Conservation (phyloP, 352 stramenopile genomes). For the Phytopythium litorale region DNA sequence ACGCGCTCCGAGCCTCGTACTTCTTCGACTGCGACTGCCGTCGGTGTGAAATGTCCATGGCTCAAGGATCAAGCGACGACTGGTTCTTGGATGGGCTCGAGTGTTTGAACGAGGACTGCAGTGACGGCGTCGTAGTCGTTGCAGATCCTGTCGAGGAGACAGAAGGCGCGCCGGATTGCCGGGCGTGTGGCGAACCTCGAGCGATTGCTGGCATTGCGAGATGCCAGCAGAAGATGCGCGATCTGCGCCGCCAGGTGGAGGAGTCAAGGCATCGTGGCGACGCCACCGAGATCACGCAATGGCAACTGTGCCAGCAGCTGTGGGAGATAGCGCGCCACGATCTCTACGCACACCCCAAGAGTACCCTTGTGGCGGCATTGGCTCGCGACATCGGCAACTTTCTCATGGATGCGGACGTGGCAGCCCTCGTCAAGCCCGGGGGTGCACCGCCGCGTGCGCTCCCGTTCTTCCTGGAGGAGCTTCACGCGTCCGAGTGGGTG, state of each 20-base stretch:
- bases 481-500: conserved; percentile 37
- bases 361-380: conserved; percentile 20
- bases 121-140: conserved; percentile 15
- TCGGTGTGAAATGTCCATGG: conserved; percentile 3
- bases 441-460: conserved; percentile 13
- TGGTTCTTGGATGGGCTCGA: conserved; percentile 36
- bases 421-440: not conserved
- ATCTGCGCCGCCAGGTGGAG: conserved; percentile 1
- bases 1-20: conserved; percentile 45
- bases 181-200: conserved; percentile 16
- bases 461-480: conserved; percentile 23
- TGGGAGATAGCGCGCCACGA: conserved; percentile 16
- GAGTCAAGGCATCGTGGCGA: not conserved
- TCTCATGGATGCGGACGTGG: conserved; percentile 12
- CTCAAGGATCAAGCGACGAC: conserved; percentile 18
- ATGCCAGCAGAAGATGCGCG: conserved; percentile 14
- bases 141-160: not conserved
- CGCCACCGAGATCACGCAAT: conserved; percentile 15
- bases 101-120: conserved; percentile 19
- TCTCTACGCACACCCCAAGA: conserved; percentile 30
- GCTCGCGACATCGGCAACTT: conserved; percentile 41
- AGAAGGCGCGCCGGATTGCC: conserved; percentile 10
- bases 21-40: conserved; percentile 65
- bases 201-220: conserved; percentile 4
- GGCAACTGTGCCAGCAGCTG: conserved; percentile 20